Conservation (phyloP, 1,284 basidiomycete species). For the Ganoderma boninense region DNA sequence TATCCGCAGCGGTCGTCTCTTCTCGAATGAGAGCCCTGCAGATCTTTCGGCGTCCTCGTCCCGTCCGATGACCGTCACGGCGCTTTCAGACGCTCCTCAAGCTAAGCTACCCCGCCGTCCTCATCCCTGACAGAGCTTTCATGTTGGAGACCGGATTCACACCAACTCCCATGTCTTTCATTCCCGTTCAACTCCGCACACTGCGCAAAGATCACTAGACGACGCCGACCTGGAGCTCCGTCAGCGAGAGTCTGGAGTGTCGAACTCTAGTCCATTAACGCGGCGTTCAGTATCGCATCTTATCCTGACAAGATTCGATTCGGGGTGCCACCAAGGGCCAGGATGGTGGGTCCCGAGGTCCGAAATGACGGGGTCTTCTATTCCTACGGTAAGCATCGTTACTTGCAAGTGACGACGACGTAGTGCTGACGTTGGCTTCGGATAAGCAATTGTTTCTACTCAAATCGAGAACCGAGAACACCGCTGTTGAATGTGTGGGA, state of each 20-base stretch:
- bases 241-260: not conserved
- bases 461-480: too few species aligned
- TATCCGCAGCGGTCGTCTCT: constrained; percentile 14
- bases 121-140: not conserved
- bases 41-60: constrained; percentile 3
- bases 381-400: too few species aligned
- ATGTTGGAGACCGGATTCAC: not conserved
- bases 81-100: not conserved
- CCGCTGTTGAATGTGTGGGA: too few species aligned
- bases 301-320: not conserved
- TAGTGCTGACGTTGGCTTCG: too few species aligned
- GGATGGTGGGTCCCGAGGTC: too few species aligned
- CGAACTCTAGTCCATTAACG: not conserved
- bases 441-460: too few species aligned
- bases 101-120: not conserved
- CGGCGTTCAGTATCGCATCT: not conserved
- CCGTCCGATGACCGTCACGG: constrained; percentile 13
- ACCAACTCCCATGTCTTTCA: not conserved
- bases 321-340: not conserved
- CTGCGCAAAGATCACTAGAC: constrained; percentile 1
- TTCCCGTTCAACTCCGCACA: not conserved
- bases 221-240: not conserved
- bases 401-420: too few species aligned
- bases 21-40: not conserved
- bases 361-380: too few species aligned